phyloP scores from a whole-genome alignment of 2,329 filamentous ascomycete genomes.

The Botryotinia convoluta region DNA sequence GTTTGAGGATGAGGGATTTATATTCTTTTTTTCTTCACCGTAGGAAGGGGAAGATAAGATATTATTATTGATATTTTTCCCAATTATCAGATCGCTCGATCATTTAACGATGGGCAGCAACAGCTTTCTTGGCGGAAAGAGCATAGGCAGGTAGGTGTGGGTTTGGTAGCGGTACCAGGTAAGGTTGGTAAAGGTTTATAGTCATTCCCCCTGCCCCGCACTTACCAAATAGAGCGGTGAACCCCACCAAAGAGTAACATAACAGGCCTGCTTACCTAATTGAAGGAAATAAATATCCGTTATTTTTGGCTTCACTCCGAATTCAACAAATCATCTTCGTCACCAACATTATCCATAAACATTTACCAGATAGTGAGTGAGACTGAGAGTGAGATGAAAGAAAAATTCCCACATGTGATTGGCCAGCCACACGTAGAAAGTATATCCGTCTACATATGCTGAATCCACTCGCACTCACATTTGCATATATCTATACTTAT shows the following conservation, averaged over 20 bases:
- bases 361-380: neutral
- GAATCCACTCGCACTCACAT: neutral
- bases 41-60: neutral
- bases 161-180: neutral
- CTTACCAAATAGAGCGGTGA: neutral
- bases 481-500: neutral
- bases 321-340: neutral
- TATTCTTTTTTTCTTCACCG: neutral
- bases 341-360: neutral
- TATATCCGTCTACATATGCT: neutral
- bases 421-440: neutral
- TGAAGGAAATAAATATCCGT: neutral
- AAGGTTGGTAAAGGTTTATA: constrained; percentile 17
- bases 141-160: neutral
- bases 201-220: constrained; percentile 17
- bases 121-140: constrained; percentile 7
- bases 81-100: constrained; percentile 8
- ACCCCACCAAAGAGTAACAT: neutral
- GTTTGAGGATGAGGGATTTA: neutral
- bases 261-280: neutral
- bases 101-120: constrained; percentile 15
- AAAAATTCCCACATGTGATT: neutral
- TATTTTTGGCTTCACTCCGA: neutral
- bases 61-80: neutral
- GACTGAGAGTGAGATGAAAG: neutral